Evolutionary conservation across 2,329 filamentous ascomycete species (phyloP).

Genomic region (Exophiala oligosperma): DNA sequence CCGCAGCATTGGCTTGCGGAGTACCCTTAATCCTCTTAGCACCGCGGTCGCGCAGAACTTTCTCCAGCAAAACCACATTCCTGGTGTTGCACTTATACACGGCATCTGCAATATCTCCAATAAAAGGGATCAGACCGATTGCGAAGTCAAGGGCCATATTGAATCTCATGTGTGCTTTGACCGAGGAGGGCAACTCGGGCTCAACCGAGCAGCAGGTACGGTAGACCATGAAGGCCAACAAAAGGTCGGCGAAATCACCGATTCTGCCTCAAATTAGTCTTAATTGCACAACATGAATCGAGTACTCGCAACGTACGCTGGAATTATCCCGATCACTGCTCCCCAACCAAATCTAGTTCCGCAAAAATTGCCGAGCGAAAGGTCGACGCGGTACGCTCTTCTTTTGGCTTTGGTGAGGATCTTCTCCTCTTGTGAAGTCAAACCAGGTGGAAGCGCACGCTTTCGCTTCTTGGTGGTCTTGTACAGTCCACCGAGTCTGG

Average conservation of each 20-base stretch:
- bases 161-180: conserved; percentile 70
- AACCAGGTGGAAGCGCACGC: conserved; percentile 79
- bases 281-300: neutral
- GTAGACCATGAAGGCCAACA: conserved; percentile 75
- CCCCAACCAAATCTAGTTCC: conserved; percentile 88
- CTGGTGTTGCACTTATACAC: conserved; percentile 50
- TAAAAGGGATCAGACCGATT: conserved; percentile 52
- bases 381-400: conserved; percentile 81
- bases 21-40: conserved; percentile 34
- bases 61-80: conserved; percentile 48
- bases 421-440: conserved; percentile 77
- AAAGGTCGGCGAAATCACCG: conserved; percentile 72
- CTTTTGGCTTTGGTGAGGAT: conserved; percentile 84
- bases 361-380: conserved; percentile 76
- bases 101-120: conserved; percentile 50
- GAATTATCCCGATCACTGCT: conserved; percentile 79
- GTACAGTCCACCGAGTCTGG: conserved; percentile 50
- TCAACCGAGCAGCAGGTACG: conserved; percentile 71
- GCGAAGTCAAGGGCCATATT: conserved; percentile 63
- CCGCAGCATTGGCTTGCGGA: conserved; percentile 31
- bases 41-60: conserved; percentile 43
- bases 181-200: conserved; percentile 64
- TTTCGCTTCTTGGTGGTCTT: conserved; percentile 78
- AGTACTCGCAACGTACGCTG: conserved; percentile 60
- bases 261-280: conserved; percentile 49